Conservation (phyloP, 2,329 filamentous ascomycete species). For the Penicillium griseofulvum region DNA sequence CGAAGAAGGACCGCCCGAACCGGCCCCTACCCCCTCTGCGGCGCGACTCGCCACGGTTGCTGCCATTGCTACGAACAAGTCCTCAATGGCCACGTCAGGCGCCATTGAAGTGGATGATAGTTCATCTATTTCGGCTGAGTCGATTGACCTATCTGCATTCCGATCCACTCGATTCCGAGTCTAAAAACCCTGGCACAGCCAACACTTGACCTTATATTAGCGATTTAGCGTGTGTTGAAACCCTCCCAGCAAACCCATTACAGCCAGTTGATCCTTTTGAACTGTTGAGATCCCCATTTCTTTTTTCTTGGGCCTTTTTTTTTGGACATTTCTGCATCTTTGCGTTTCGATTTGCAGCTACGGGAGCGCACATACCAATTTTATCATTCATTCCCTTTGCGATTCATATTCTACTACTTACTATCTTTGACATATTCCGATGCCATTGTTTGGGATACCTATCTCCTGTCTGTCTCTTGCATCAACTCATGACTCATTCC, state of each 20-base stretch:
- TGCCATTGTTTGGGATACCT: constrained; percentile 1
- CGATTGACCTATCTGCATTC: constrained; percentile 38
- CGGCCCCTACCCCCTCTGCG: constrained; percentile 14
- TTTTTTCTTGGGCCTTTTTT: constrained; percentile 4
- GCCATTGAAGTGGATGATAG: constrained; percentile 39
- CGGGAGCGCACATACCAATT: background rate
- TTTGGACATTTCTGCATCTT: constrained; percentile 4
- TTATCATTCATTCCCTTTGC: background rate
- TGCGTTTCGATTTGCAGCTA: background rate
- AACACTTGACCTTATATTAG: constrained; percentile 9
- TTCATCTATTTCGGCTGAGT: constrained; percentile 34
- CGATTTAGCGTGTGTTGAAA: constrained; percentile 25
- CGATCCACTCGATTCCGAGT: constrained; percentile 27
- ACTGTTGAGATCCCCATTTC: constrained; percentile 10
- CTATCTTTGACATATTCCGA: constrained; percentile 10
- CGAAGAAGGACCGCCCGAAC: constrained; percentile 7
- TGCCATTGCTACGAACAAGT: constrained; percentile 20
- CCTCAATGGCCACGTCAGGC: constrained; percentile 17
- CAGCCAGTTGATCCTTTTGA: constrained; percentile 11
- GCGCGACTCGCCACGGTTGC: constrained; percentile 21
- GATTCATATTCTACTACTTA: background rate
- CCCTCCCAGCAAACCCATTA: constrained; percentile 16
- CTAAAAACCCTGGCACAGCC: constrained; percentile 7
- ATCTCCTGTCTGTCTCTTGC: constrained; percentile 17
- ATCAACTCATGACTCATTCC: constrained; percentile 17